These are phyloP conservation scores for Phialophora expanda DNA, from an alignment of 2,329 filamentous ascomycete species.

Conservation along the genomic window DNA sequence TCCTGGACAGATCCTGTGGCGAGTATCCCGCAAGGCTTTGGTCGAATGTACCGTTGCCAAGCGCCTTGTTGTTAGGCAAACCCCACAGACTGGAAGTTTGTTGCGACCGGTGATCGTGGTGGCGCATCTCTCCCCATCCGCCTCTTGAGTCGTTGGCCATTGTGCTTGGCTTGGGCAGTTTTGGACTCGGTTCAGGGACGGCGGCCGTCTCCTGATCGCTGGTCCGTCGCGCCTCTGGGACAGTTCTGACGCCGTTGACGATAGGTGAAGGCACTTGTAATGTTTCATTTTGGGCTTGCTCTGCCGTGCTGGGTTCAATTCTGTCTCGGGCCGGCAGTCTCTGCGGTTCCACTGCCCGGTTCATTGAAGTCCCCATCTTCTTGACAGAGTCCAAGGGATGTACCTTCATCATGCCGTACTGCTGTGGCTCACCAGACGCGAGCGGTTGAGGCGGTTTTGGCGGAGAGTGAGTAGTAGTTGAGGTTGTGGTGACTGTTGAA, in stretches of 20 bases:
- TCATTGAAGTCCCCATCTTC: conserved; percentile 44
- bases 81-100: conserved; percentile 63
- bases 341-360: conserved; percentile 45
- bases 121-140: conserved; percentile 40
- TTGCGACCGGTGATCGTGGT: conserved; percentile 44
- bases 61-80: conserved; percentile 60
- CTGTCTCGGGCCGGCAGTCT: conserved; percentile 39
- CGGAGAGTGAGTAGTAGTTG: conserved; percentile 51
- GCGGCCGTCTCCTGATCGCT: conserved; percentile 23
- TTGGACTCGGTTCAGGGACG: conserved; percentile 33
- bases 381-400: conserved; percentile 62
- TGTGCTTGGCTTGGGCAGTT: conserved; percentile 32
- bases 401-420: conserved; percentile 68
- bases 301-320: conserved; percentile 18
- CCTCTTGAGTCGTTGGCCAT: conserved; percentile 33
- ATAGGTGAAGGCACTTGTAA: conserved; percentile 37
- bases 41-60: conserved; percentile 69
- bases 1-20: conserved; percentile 52
- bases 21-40: conserved; percentile 57
- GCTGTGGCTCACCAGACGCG: conserved; percentile 62
- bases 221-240: conserved; percentile 24
- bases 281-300: conserved; percentile 24
- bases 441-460: conserved; percentile 65
- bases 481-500: conserved; percentile 42
- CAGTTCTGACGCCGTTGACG: conserved; percentile 42